phyloP scores from a whole-genome alignment of 805 yeast genomes.

The Candida montana region DNA sequence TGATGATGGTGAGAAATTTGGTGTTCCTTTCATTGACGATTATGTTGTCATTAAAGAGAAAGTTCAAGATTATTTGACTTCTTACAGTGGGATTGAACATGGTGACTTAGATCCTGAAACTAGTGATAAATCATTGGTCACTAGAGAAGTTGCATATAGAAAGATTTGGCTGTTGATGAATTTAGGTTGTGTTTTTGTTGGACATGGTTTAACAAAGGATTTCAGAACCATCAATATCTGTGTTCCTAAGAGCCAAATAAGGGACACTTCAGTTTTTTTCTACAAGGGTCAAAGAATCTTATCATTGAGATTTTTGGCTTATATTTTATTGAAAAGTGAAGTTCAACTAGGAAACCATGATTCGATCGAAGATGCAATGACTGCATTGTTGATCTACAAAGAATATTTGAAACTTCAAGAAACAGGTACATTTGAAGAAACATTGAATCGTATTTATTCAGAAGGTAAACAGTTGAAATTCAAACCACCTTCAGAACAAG shows the following conservation, averaged over 20 bases:
- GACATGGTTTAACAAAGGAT: conserved; percentile 89
- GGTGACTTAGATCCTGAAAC: conserved; percentile 76
- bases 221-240: conserved; percentile 89
- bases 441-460: conserved; percentile 60
- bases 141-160: conserved; percentile 78
- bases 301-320: conserved; percentile 81
- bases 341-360: conserved; percentile 95
- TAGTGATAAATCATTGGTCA: conserved; percentile 67
- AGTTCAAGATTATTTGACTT: conserved; percentile 82
- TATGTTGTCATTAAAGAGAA: conserved; percentile 69
- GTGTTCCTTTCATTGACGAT: conserved; percentile 87
- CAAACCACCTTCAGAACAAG: conserved; percentile 22
- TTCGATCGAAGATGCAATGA: conserved; percentile 91
- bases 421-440: conserved; percentile 53
- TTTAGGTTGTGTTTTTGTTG: conserved; percentile 86
- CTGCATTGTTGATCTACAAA: conserved; percentile 75
- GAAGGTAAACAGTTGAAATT: conserved; percentile 45
- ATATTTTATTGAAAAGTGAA: conserved; percentile 62
- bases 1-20: conserved; percentile 56
- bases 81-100: conserved; percentile 87
- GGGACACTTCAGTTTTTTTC: conserved; percentile 83
- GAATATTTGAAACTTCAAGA: conserved; percentile 60
- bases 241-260: conserved; percentile 78
- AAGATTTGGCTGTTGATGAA: conserved; percentile 86
- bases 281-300: conserved; percentile 73